Percentiles rank a stretch among this genome's conserved stretches.
Conservation (phyloP, 805 yeast genomes). For the Candida coleopterorum region DNA sequence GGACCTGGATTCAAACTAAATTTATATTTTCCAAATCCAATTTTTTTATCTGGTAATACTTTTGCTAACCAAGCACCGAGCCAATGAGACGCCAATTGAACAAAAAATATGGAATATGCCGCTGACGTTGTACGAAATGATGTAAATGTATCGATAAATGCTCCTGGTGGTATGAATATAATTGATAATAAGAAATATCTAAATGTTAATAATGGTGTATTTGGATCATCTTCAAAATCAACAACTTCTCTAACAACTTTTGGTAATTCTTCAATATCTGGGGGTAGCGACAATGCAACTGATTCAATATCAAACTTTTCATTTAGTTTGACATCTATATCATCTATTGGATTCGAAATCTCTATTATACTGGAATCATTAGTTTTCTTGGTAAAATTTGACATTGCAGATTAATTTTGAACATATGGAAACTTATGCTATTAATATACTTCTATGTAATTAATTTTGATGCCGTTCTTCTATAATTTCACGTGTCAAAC, state of each 20-base stretch:
- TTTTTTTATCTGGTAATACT: slow-evolving; percentile 28
- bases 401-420: no score
- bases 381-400: no score
- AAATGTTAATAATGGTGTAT: slow-evolving; percentile 28
- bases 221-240: slow-evolving; percentile 28
- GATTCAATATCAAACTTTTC: slow-evolving; percentile 1
- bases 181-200: slow-evolving; percentile 24
- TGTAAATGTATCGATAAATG: slow-evolving; percentile 32
- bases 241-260: slow-evolving; percentile 26
- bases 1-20: slow-evolving; percentile 46
- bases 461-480: not conserved
- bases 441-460: no score
- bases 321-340: not conserved
- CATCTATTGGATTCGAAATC: not conserved
- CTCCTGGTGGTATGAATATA: slow-evolving; percentile 31
- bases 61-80: slow-evolving; percentile 39
- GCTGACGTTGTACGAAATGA: slow-evolving; percentile 39
- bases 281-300: slow-evolving; percentile 5
- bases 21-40: slow-evolving; percentile 13
- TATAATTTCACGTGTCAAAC: not conserved
- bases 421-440: no score
- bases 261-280: slow-evolving; percentile 21
- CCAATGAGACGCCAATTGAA: slow-evolving; percentile 42
- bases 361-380: no score
- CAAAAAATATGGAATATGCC: slow-evolving; percentile 44